A percentile compares a stretch with the other conserved stretches of the same genome.
Evolutionary conservation across 2,329 filamentous ascomycete genomes (phyloP).

Genomic region (Nannizzia gypsea): DNA sequence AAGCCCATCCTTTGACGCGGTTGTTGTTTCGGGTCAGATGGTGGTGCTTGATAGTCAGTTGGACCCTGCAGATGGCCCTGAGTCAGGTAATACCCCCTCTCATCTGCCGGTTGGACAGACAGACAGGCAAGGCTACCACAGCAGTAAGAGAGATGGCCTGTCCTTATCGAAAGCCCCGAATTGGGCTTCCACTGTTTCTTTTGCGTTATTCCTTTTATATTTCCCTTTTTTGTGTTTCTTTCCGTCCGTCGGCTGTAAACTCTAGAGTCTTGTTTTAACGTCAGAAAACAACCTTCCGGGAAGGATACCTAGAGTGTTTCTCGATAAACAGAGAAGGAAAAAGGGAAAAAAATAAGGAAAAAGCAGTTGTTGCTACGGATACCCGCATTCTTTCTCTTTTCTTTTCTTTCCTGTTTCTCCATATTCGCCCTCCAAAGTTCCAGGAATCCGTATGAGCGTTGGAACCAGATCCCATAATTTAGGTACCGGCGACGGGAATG

Average conservation of each 20-base stretch:
- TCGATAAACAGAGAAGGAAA: not conserved
- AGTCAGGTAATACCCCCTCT: not conserved
- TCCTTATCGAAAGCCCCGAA: not conserved
- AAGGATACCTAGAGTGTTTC: not conserved
- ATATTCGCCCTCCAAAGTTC: not conserved
- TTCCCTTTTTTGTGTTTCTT: not conserved
- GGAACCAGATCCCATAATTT: not conserved
- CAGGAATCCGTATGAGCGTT: not conserved
- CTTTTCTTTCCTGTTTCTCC: not conserved
- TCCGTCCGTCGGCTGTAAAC: not conserved
- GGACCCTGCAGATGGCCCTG: not conserved
- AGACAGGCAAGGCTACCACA: not conserved
- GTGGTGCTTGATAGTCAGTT: not conserved
- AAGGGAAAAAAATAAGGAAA: not conserved
- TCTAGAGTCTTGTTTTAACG: not conserved
- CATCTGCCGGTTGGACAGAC: not conserved
- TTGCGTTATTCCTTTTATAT: not conserved
- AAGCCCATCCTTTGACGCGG: not conserved
- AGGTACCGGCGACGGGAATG: not conserved
- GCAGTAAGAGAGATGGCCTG: not conserved
- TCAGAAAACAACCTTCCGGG: slow-evolving; percentile 3
- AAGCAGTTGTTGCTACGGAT: not conserved
- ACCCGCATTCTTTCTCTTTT: not conserved
- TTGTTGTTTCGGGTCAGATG: not conserved
- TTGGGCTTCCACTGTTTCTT: not conserved